Conservation (phyloP, 257 asterid species). For the Solanum piurae region DNA sequence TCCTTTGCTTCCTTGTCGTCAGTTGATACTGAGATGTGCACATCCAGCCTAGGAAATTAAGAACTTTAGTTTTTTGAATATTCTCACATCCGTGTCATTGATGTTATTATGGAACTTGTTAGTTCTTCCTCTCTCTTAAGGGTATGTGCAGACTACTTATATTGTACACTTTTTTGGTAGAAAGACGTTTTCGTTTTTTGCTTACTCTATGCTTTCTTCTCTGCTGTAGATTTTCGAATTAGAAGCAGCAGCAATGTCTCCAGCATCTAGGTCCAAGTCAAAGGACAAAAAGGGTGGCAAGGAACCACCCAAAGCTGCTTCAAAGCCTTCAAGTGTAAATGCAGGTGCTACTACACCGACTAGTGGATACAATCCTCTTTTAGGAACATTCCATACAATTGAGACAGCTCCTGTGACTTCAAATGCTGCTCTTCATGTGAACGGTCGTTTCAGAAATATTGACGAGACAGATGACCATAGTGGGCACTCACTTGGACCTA, state of each 20-base stretch:
- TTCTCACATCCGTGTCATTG: not conserved
- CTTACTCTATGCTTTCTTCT: not conserved
- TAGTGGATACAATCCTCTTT: conserved; percentile 79
- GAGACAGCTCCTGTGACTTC: conserved; percentile 59
- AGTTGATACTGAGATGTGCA: not conserved
- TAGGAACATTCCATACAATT: conserved; percentile 66
- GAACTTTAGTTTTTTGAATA: not conserved
- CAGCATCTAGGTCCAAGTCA: conserved; percentile 65
- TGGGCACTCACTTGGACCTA: conserved; percentile 40
- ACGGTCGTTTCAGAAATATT: conserved; percentile 77
- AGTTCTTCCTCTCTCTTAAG: not conserved
- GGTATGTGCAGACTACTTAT: not conserved
- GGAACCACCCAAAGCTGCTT: conserved; percentile 55
- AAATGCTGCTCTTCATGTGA: conserved; percentile 41
- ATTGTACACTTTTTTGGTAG: not conserved
- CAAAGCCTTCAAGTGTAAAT: conserved; percentile 47
- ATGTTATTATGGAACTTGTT: not conserved
- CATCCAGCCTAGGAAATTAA: not conserved
- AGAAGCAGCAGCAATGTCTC: conserved; percentile 52
- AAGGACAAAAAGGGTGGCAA: conserved; percentile 75
- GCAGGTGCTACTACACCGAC: conserved; percentile 44
- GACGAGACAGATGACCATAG: conserved; percentile 78
- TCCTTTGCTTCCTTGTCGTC: not conserved
- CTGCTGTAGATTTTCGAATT: conserved; percentile 21
- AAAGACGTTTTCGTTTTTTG: not conserved